phyloP scores from a whole-genome alignment of 2,329 filamentous ascomycete genomes.

The Xylariaceae sp. region DNA sequence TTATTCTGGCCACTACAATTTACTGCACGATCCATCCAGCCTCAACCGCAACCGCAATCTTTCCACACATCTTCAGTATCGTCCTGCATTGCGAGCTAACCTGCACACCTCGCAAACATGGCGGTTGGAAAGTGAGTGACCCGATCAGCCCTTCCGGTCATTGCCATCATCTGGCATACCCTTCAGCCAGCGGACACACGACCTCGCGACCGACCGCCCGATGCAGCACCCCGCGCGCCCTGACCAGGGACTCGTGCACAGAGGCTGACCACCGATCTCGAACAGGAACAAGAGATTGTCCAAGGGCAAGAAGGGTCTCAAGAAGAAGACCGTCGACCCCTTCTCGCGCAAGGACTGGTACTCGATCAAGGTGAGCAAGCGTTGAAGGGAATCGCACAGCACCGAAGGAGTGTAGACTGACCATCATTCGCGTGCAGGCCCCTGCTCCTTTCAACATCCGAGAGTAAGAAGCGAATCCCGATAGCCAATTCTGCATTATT shows the following conservation, averaged over 20 bases:
- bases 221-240: slow-evolving; percentile 13
- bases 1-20: slow-evolving; percentile 24
- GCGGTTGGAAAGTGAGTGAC: slow-evolving; percentile 69
- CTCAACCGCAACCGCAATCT: slow-evolving; percentile 21
- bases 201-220: slow-evolving; percentile 6
- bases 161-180: too few relatives aligned
- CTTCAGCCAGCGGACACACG: slow-evolving; percentile 9
- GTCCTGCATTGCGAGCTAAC: slow-evolving; percentile 26
- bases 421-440: slow-evolving; percentile 46
- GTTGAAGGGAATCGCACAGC: not conserved
- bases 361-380: slow-evolving; percentile 71
- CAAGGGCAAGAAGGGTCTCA: slow-evolving; percentile 99
- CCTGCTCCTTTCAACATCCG: slow-evolving; percentile 91
- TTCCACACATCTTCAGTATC: slow-evolving; percentile 22
- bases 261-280: slow-evolving; percentile 22
- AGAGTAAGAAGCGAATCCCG: slow-evolving; percentile 71
- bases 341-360: slow-evolving; percentile 99
- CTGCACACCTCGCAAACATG: slow-evolving; percentile 59
- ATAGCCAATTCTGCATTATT: slow-evolving; percentile 2
- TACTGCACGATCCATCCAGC: slow-evolving; percentile 20
- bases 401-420: slow-evolving; percentile 16
- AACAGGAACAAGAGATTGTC: slow-evolving; percentile 98
- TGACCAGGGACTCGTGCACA: slow-evolving; percentile 8
- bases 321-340: slow-evolving; percentile 98
- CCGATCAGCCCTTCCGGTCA: slow-evolving; percentile 6